Conservation (phyloP, 2,329 filamentous ascomycete genomes). For the Hysterium pulicare region DNA sequence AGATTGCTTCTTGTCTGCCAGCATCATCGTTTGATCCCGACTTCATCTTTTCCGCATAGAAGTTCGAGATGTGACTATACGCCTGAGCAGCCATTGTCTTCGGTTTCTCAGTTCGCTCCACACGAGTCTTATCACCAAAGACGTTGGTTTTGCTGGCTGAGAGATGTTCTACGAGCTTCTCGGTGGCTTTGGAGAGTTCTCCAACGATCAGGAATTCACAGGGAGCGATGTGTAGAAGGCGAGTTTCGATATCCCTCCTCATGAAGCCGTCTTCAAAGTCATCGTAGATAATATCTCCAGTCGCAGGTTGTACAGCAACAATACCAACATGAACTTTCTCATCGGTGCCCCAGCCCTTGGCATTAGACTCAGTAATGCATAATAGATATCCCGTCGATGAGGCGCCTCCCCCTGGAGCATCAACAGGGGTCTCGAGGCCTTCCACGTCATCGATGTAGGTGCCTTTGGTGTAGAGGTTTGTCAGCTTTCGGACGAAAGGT, state of each 20-base stretch:
- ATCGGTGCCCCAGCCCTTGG: slow-evolving; percentile 78
- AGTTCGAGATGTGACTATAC: slow-evolving; percentile 84
- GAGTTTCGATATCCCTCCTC: slow-evolving; percentile 91
- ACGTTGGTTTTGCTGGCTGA: slow-evolving; percentile 85
- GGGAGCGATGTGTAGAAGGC: slow-evolving; percentile 90
- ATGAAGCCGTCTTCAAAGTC: slow-evolving; percentile 97
- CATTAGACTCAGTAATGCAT: slow-evolving; percentile 81
- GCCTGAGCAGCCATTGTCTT: slow-evolving; percentile 82
- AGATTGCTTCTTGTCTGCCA: slow-evolving; percentile 53
- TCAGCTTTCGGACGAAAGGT: slow-evolving; percentile 87
- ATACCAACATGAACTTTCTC: slow-evolving; percentile 92
- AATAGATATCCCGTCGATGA: slow-evolving; percentile 80
- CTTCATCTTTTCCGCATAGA: slow-evolving; percentile 85
- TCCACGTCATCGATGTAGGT: slow-evolving; percentile 95
- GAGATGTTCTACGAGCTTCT: slow-evolving; percentile 87
- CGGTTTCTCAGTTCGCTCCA: slow-evolving; percentile 72
- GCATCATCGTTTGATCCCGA: slow-evolving; percentile 29
- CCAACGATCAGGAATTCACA: slow-evolving; percentile 95
- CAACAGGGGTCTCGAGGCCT: slow-evolving; percentile 57
- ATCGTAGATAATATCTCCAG: slow-evolving; percentile 93
- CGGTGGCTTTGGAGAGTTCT: slow-evolving; percentile 81
- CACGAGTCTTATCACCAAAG: slow-evolving; percentile 83
- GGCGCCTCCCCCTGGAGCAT: slow-evolving; percentile 53
- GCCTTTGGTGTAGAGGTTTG: slow-evolving; percentile 95
- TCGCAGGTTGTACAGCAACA: slow-evolving; percentile 90